Evolutionary conservation across 331 rosid species (phyloP).

Genomic region (Quercus tomentella): DNA sequence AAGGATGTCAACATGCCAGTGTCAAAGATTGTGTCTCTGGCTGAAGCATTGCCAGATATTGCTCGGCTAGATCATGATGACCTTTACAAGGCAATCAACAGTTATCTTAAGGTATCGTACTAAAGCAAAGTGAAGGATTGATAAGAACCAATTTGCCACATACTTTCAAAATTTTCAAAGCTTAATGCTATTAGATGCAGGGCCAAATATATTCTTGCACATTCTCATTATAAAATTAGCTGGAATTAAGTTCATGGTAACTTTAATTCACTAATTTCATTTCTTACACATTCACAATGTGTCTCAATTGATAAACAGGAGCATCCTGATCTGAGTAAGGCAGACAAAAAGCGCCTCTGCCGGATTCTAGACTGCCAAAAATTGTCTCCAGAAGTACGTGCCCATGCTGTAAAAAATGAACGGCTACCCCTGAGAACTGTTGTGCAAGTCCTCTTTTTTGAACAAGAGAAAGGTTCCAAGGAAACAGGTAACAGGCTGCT

Average conservation of each 20-base stretch:
- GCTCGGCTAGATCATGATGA: constrained; percentile 69
- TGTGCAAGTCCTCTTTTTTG: constrained; percentile 84
- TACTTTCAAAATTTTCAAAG: neutral
- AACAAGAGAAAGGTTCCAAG: constrained; percentile 68
- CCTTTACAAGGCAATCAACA: constrained; percentile 83
- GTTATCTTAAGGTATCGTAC: constrained; percentile 72
- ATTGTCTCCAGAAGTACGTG: constrained; percentile 63
- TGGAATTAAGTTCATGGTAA: neutral
- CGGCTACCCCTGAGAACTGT: constrained; percentile 86
- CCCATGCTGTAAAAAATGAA: constrained; percentile 82
- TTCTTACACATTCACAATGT: neutral
- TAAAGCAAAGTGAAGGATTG: neutral
- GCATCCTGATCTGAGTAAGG: constrained; percentile 66
- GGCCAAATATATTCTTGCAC: neutral
- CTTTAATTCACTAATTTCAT: neutral
- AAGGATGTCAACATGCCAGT: constrained; percentile 73
- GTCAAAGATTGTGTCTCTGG: constrained; percentile 60
- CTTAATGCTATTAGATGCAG: constrained; percentile 6
- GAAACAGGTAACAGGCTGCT: constrained; percentile 32
- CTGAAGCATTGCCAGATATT: constrained; percentile 76
- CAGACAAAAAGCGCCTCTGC: constrained; percentile 75
- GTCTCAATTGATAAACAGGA: constrained; percentile 36
- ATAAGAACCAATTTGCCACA: neutral
- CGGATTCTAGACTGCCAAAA: constrained; percentile 80
- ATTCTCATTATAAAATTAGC: neutral